Evolutionary conservation across 805 yeast species (phyloP).

Genomic region (Metschnikowia peoriensis): DNA sequence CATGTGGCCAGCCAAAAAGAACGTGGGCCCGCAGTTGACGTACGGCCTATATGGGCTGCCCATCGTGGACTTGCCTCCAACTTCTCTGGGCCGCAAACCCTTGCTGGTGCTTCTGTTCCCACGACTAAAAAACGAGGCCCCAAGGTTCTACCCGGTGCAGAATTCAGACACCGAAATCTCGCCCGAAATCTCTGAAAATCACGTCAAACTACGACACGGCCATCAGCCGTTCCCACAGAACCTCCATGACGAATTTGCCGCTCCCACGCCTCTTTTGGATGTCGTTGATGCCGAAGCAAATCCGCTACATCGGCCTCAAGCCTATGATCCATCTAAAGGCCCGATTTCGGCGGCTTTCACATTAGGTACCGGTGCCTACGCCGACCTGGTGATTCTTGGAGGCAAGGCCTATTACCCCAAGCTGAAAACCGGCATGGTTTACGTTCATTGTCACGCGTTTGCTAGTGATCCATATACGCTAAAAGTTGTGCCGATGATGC

Average conservation of each 20-base stretch:
- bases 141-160: constrained; percentile 11
- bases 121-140: constrained; percentile 11
- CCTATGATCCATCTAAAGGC: constrained; percentile 14
- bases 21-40: constrained; percentile 18
- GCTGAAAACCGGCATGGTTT: constrained; percentile 3
- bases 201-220: constrained; percentile 1
- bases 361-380: constrained; percentile 15
- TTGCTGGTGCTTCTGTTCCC: constrained; percentile 11
- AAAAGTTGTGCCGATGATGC: constrained; percentile 13
- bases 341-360: constrained; percentile 7
- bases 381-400: constrained; percentile 6
- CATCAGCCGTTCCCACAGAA: not conserved
- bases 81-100: not conserved
- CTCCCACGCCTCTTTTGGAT: constrained; percentile 1
- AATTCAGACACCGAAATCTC: constrained; percentile 11
- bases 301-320: constrained; percentile 9
- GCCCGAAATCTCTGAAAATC: not conserved
- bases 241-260: constrained; percentile 3
- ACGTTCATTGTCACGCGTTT: constrained; percentile 12
- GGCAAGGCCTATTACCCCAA: constrained; percentile 7
- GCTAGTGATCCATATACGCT: constrained; percentile 6
- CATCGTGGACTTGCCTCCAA: constrained; percentile 1
- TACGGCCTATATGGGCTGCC: constrained; percentile 18
- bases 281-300: constrained; percentile 11
- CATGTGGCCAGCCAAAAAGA: constrained; percentile 19